phyloP scores from a whole-genome alignment of 306 rosid species.

The Acacia acuminata region DNA sequence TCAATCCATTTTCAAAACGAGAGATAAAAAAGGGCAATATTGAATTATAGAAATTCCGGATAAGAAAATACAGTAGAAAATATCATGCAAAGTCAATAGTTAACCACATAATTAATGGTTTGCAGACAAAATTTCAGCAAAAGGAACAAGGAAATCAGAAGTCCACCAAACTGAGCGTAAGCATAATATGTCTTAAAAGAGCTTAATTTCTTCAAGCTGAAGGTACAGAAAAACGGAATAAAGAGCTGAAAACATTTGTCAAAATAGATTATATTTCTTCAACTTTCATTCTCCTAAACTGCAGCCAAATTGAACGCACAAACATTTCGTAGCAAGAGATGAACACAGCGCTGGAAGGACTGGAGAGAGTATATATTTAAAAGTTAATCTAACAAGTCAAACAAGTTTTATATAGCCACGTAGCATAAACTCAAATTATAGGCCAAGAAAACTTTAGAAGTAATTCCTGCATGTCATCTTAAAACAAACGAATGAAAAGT shows the following conservation, averaged over 20 bases:
- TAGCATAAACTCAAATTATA: neutral
- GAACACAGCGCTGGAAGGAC: neutral
- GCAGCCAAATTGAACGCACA: neutral
- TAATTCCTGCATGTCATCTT: neutral
- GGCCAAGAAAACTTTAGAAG: neutral
- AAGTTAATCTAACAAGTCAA: neutral
- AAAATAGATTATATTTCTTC: neutral
- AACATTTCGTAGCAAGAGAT: neutral
- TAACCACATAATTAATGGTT: neutral
- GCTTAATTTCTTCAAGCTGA: neutral
- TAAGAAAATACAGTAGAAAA: neutral
- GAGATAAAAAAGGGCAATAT: conserved; percentile 5
- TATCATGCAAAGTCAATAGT: neutral
- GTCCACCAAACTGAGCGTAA: neutral
- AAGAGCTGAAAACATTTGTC: neutral
- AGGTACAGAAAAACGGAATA: neutral
- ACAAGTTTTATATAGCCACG: neutral
- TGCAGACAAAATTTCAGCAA: neutral
- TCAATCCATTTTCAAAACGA: neutral
- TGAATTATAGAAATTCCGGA: neutral
- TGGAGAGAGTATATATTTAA: neutral
- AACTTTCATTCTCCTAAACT: neutral
- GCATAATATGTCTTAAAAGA: neutral
- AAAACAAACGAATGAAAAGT: neutral
- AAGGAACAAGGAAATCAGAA: neutral